These are phyloP conservation scores for Populus trichocarpa DNA, from an alignment of 441 rosid genomes.

Conservation along the genomic window DNA sequence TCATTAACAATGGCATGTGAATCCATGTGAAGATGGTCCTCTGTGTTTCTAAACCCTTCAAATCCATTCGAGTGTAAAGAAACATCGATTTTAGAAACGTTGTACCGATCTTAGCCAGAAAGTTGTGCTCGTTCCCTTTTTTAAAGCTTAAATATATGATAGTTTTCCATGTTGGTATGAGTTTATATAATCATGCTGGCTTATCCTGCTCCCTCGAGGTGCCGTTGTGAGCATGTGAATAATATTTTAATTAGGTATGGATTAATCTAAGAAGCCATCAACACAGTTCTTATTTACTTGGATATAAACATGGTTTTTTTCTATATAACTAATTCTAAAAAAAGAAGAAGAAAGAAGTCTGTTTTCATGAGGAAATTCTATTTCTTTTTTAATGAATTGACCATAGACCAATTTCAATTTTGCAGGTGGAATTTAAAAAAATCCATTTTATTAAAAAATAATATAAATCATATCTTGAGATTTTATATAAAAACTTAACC, in stretches of 20 bases:
- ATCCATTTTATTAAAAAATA: too few relatives aligned
- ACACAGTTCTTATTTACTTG: too few relatives aligned
- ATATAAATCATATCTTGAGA: too few relatives aligned
- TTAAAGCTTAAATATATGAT: background rate
- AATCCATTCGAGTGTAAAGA: conserved; percentile 26
- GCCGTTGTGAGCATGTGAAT: background rate
- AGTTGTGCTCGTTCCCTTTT: background rate
- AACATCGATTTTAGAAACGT: conserved; percentile 22
- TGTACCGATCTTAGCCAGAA: conserved; percentile 10
- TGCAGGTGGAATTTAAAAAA: too few relatives aligned
- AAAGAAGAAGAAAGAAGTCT: too few relatives aligned
- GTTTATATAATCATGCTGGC: too few relatives aligned
- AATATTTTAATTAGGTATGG: background rate
- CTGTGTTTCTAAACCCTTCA: conserved; percentile 31
- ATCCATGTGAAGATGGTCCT: conserved; percentile 67
- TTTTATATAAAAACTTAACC: accelerated
- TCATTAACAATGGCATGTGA: conserved; percentile 43
- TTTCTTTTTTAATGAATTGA: too few relatives aligned
- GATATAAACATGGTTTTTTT: too few relatives aligned
- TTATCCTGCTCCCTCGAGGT: too few relatives aligned
- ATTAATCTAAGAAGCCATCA: background rate
- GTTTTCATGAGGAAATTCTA: too few relatives aligned
- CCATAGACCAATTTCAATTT: too few relatives aligned
- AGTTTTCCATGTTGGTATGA: background rate
- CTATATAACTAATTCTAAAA: too few relatives aligned